Evolutionary conservation across 1,284 basidiomycete species (phyloP).

Genomic region (Lignosus rhinocerotis): DNA sequence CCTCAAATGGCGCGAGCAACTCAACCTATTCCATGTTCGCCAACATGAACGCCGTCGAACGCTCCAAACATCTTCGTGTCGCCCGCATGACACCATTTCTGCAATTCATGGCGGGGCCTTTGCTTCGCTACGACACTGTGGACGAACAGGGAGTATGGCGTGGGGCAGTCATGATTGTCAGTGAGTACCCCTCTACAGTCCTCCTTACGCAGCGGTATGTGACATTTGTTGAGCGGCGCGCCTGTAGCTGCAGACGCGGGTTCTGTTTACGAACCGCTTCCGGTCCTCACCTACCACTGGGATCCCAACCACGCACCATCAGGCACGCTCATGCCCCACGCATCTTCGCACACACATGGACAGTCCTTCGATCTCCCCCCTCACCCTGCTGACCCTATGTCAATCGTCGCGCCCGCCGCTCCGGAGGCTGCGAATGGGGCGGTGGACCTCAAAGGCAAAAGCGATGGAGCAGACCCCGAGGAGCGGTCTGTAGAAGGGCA

Average conservation of each 20-base stretch:
- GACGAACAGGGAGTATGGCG: constrained; percentile 79
- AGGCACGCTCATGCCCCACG: constrained; percentile 16
- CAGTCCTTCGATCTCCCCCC: constrained; percentile 60
- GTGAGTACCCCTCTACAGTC: constrained; percentile 44
- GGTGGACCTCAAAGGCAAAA: constrained; percentile 6
- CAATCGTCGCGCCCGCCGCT: constrained; percentile 29
- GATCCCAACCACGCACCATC: constrained; percentile 49
- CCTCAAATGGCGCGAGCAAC: constrained; percentile 7
- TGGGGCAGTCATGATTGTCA: constrained; percentile 85
- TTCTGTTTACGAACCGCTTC: constrained; percentile 77
- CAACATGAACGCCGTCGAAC: constrained; percentile 60
- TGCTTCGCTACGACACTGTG: constrained; percentile 91
- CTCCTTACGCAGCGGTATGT: not conserved
- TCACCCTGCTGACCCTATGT: constrained; percentile 68
- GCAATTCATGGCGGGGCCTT: constrained; percentile 83
- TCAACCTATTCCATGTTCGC: constrained; percentile 37
- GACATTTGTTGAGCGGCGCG: constrained; percentile 3
- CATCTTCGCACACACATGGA: constrained; percentile 18
- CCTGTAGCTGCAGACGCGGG: constrained; percentile 72
- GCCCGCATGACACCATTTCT: constrained; percentile 72
- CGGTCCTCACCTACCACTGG: constrained; percentile 77
- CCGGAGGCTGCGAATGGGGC: not conserved
- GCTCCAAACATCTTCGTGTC: constrained; percentile 55
- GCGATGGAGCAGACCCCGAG: constrained; percentile 33
- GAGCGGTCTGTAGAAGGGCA: constrained; percentile 58